phyloP scores from a whole-genome alignment of 1,284 basidiomycete species.

The Tranzscheliella williamsii region DNA sequence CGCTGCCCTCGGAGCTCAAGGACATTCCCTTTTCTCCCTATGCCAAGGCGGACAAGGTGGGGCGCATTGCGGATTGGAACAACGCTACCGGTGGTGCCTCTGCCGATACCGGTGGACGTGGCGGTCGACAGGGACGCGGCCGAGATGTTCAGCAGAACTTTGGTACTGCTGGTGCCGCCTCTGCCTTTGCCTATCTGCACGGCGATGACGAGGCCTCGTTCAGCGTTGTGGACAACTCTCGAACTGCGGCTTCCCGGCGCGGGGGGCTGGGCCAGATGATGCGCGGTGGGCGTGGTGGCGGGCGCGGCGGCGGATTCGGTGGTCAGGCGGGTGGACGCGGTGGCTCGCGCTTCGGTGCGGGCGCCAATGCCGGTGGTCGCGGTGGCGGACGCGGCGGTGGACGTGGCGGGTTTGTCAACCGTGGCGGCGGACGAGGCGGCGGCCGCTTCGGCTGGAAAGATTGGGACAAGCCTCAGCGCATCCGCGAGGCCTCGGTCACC shows the following conservation, averaged over 20 bases:
- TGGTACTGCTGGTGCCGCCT: constrained; percentile 61
- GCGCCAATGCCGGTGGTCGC: constrained; percentile 27
- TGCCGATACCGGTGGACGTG: constrained; percentile 62
- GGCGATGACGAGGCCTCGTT: constrained; percentile 98
- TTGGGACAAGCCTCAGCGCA: constrained; percentile 88
- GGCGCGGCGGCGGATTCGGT: constrained; percentile 41
- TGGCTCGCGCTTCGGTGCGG: constrained; percentile 44
- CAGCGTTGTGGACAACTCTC: constrained; percentile 87
- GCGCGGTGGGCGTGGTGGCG: constrained; percentile 56
- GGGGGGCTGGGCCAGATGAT: constrained; percentile 63
- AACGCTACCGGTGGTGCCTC: constrained; percentile 66
- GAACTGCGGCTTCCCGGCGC: constrained; percentile 39
- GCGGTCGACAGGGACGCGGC: constrained; percentile 41
- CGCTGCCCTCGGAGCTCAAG: constrained; percentile 53
- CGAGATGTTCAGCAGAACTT: constrained; percentile 47
- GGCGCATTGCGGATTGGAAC: constrained; percentile 96
- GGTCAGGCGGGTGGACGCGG: constrained; percentile 34
- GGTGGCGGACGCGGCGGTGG: constrained; percentile 39
- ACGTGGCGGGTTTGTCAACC: constrained; percentile 62
- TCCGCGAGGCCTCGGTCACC: constrained; percentile 89
- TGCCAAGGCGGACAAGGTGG: constrained; percentile 97
- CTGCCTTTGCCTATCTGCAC: constrained; percentile 97
- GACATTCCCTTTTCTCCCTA: constrained; percentile 78
- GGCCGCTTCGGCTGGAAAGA: constrained; percentile 83
- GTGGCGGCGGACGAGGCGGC: constrained; percentile 39